A percentile compares a stretch with the other conserved stretches of the same genome.
Conservation (phyloP, 192 early-diverging fungal genomes). For the Coemansia sp. region DNA sequence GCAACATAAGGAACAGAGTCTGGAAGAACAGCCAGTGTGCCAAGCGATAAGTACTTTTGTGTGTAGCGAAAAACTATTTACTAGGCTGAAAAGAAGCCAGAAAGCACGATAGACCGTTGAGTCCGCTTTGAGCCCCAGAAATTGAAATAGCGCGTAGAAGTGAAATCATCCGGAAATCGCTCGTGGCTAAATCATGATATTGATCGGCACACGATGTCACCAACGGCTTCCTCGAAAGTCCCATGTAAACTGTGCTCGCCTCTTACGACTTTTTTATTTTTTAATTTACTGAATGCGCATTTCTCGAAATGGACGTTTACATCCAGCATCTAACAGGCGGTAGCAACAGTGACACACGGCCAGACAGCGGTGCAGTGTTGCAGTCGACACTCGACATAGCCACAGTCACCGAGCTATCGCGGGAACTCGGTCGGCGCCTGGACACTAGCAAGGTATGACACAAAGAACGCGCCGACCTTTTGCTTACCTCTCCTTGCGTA, state of each 20-base stretch:
- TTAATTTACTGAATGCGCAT: not conserved
- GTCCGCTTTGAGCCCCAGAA: not conserved
- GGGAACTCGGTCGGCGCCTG: not conserved
- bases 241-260: too few relatives aligned
- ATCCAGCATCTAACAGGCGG: not conserved
- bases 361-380: not conserved
- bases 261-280: not conserved
- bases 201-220: too few relatives aligned
- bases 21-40: too few relatives aligned
- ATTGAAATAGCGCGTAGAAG: not conserved
- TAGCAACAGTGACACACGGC: not conserved
- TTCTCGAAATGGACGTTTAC: slow-evolving; percentile 4
- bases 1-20: not conserved
- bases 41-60: too few relatives aligned
- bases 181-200: too few relatives aligned
- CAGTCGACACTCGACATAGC: not conserved
- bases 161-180: too few relatives aligned
- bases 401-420: not conserved
- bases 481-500: not conserved
- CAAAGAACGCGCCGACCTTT: too few relatives aligned
- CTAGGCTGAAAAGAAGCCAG: not conserved
- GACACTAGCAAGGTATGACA: not conserved
- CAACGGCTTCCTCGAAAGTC: not conserved
- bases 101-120: not conserved
- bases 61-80: too few relatives aligned